These are phyloP conservation scores for Aureobasidium sp. DNA, from an alignment of 2,329 filamentous ascomycete genomes.

Conservation along the genomic window DNA sequence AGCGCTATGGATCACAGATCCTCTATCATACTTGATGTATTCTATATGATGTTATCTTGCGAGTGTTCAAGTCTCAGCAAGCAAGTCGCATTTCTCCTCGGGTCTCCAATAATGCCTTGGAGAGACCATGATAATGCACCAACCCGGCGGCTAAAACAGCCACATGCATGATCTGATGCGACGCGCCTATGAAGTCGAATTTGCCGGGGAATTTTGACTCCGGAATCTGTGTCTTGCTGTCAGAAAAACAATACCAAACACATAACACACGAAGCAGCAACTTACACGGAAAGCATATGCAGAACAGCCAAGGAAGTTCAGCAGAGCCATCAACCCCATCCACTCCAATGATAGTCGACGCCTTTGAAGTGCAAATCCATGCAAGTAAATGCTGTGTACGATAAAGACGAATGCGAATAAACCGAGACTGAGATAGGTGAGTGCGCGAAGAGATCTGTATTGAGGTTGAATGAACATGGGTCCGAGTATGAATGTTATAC, in stretches of 20 bases:
- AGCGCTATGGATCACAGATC: too few relatives aligned
- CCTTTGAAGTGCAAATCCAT: slow-evolving; percentile 23
- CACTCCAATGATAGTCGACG: slow-evolving; percentile 23
- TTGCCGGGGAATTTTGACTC: slow-evolving; percentile 22
- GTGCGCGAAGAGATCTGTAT: slow-evolving; percentile 23
- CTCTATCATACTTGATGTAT: too few relatives aligned
- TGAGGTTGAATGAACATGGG: slow-evolving; percentile 23
- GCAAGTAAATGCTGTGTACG: slow-evolving; percentile 23
- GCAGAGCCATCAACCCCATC: slow-evolving; percentile 24
- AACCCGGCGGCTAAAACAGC: slow-evolving; percentile 25
- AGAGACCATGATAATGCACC: slow-evolving; percentile 25
- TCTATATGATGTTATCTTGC: too few relatives aligned
- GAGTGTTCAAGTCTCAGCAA: not conserved
- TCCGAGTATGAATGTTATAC: slow-evolving; percentile 24
- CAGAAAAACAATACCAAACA: not conserved
- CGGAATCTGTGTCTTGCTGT: slow-evolving; percentile 18
- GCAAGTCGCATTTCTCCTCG: not conserved
- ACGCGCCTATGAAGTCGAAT: slow-evolving; percentile 26
- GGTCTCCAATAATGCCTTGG: slow-evolving; percentile 13
- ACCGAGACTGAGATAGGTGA: slow-evolving; percentile 25
- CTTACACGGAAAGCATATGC: slow-evolving; percentile 25
- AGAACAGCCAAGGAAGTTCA: slow-evolving; percentile 24
- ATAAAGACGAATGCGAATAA: slow-evolving; percentile 25
- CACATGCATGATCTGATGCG: slow-evolving; percentile 28
- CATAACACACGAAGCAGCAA: not conserved